These are phyloP conservation scores for Periconia sp. DNA, from an alignment of 2,329 filamentous ascomycete genomes.

Conservation along the genomic window DNA sequence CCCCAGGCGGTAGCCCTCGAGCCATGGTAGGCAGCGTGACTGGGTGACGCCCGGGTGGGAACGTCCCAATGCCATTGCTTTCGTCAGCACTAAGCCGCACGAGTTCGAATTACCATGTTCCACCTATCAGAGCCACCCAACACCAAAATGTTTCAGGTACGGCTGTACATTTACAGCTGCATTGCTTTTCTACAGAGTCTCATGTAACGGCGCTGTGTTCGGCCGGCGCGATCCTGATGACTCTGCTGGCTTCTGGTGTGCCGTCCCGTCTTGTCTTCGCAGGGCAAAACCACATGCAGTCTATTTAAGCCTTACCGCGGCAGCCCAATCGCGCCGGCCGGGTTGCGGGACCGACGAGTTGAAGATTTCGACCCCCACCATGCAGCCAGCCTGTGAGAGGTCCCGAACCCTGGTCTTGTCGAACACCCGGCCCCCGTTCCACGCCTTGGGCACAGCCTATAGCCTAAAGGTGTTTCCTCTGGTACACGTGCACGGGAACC, in stretches of 20 bases:
- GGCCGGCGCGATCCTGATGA: no score
- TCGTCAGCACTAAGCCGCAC: slow-evolving; percentile 8
- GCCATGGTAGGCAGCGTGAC: background rate
- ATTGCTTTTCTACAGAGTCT: no score
- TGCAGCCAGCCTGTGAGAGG: no score
- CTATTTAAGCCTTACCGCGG: background rate
- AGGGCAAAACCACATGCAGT: background rate
- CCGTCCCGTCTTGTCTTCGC: background rate
- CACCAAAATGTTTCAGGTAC: slow-evolving; percentile 1
- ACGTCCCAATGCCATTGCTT: background rate
- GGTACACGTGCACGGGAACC: no score
- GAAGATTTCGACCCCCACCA: no score
- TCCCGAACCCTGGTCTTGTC: no score
- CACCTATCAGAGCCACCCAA: slow-evolving; percentile 1
- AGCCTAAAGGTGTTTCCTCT: no score
- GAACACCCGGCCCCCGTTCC: no score
- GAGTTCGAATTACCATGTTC: background rate
- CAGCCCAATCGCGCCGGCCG: background rate
- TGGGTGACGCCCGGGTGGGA: no score
- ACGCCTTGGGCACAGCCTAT: no score
- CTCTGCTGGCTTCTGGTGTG: no score
- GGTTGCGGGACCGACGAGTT: background rate
- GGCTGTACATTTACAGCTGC: background rate
- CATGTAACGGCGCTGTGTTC: no score
- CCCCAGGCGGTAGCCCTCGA: background rate